These are phyloP conservation scores for Nematodospora valgi DNA, from an alignment of 805 yeast species.

Conservation along the genomic window DNA sequence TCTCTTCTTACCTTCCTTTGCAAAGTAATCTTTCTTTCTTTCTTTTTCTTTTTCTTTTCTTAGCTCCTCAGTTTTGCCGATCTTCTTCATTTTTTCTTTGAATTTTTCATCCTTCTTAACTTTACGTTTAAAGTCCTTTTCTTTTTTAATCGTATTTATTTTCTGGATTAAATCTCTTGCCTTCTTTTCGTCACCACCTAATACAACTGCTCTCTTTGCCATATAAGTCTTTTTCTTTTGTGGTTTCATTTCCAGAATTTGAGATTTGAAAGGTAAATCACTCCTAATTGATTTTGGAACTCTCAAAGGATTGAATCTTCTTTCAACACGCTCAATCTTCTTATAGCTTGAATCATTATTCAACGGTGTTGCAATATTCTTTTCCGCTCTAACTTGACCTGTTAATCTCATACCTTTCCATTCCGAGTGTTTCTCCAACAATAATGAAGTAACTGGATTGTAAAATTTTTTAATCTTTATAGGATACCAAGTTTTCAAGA, in stretches of 20 bases:
- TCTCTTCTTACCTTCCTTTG: conserved; percentile 66
- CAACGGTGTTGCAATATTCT: conserved; percentile 60
- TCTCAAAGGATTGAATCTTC: conserved; percentile 82
- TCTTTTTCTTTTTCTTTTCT: conserved; percentile 75
- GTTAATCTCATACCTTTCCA: conserved; percentile 98
- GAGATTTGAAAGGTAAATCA: conserved; percentile 87
- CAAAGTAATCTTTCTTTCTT: conserved; percentile 83
- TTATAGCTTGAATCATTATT: conserved; percentile 48
- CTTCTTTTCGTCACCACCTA: conserved; percentile 90
- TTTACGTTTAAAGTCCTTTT: conserved; percentile 74
- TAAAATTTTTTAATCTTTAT: conserved; percentile 86
- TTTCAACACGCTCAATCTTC: conserved; percentile 78
- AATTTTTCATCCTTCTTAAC: conserved; percentile 74
- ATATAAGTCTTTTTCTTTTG: conserved; percentile 78
- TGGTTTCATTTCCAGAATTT: conserved; percentile 83
- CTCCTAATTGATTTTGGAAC: conserved; percentile 79
- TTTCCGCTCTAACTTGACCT: conserved; percentile 85
- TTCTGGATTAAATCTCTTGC: conserved; percentile 86
- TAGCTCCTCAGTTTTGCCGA: conserved; percentile 70
- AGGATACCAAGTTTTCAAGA: conserved; percentile 96
- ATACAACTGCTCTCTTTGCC: conserved; percentile 88
- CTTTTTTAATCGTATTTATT: conserved; percentile 78
- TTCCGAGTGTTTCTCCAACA: conserved; percentile 69
- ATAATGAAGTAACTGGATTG: conserved; percentile 91
- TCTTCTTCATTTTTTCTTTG: conserved; percentile 66